Conservation (phyloP, 352 stramenopile species). For the Thraustochytrium striatum region DNA sequence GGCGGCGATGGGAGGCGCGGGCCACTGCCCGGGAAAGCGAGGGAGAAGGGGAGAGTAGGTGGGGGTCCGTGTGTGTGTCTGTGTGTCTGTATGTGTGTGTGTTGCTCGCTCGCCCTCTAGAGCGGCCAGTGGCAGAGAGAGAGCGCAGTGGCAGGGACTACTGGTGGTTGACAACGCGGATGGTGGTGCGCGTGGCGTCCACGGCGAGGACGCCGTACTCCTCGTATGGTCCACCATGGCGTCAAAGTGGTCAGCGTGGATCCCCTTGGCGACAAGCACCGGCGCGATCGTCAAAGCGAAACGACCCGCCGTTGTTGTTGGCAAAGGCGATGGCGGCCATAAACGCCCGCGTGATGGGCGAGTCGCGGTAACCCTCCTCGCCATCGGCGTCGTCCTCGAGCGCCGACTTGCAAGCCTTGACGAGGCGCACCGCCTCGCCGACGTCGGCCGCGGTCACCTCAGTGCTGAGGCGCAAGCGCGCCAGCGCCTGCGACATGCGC, state of each 20-base stretch:
- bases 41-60: neutral
- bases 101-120: neutral
- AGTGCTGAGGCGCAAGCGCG: constrained; percentile 88
- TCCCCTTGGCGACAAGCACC: neutral
- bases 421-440: constrained; percentile 87
- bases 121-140: neutral
- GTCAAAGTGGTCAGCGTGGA: constrained; percentile 34
- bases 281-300: constrained; percentile 24
- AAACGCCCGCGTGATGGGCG: neutral
- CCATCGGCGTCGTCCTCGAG: constrained; percentile 46
- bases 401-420: constrained; percentile 84
- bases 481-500: constrained; percentile 90
- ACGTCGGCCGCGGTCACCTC: constrained; percentile 94
- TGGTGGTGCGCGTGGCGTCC: constrained; percentile 17
- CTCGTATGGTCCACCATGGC: constrained; percentile 27
- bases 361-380: neutral
- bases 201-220: constrained; percentile 28
- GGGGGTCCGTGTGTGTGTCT: neutral
- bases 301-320: neutral
- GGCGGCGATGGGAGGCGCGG: no score
- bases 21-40: neutral
- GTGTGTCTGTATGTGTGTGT: neutral
- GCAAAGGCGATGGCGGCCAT: constrained; percentile 3
- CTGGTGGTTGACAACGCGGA: constrained; percentile 3
- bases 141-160: no score